Evolutionary conservation across 495 filamentous ascomycete species (phyloP).

Genomic region (Penicillium soppii): DNA sequence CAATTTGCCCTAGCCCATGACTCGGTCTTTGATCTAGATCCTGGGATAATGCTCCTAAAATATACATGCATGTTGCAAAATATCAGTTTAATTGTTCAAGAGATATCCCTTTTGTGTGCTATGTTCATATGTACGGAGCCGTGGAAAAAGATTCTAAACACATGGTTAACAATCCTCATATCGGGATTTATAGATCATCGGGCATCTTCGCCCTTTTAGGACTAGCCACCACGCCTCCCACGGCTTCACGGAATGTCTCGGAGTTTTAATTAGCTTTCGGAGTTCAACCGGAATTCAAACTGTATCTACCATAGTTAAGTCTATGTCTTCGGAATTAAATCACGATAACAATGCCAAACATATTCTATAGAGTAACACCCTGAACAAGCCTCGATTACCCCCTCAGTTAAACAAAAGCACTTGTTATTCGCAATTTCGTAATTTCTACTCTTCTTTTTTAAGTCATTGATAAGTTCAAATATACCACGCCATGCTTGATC

Average conservation of each 20-base stretch:
- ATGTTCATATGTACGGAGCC: too few species aligned
- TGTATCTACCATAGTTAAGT: neutral
- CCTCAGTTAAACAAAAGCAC: neutral
- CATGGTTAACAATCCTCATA: neutral
- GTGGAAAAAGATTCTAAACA: too few species aligned
- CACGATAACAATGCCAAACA: neutral
- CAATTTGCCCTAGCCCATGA: neutral
- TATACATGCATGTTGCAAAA: neutral
- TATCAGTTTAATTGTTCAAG: too few species aligned
- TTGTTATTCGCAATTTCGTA: too few species aligned
- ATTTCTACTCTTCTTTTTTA: neutral
- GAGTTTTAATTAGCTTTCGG: neutral
- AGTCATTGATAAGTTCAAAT: neutral
- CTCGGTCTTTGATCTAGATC: too few species aligned
- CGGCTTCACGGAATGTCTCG: neutral
- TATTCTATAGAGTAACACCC: neutral
- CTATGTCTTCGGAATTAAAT: neutral
- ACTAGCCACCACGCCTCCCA: neutral
- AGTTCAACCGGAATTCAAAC: neutral
- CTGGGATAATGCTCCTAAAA: neutral
- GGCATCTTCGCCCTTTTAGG: neutral
- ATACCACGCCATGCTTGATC: neutral
- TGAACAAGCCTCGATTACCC: neutral
- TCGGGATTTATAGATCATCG: neutral
- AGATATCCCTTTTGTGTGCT: too few species aligned